phyloP scores from a whole-genome alignment of 2,329 filamentous ascomycete genomes.

The Xylariales sp. region DNA sequence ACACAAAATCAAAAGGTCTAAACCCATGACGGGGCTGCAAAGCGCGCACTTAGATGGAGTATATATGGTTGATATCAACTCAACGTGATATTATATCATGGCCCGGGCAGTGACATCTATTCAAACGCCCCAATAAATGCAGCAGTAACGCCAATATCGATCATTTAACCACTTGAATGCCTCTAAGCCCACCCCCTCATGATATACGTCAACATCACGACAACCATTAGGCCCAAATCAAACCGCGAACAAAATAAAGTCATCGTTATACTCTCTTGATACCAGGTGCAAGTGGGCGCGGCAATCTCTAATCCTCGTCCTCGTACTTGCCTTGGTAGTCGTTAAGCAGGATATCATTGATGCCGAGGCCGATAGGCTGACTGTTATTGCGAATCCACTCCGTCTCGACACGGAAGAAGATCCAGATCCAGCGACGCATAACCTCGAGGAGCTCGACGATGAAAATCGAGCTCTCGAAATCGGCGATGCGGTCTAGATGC shows the following conservation, averaged over 20 bases:
- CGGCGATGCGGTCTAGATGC: constrained; percentile 83
- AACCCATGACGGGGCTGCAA: background rate
- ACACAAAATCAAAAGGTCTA: background rate
- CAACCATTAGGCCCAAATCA: background rate
- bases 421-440: constrained; percentile 92
- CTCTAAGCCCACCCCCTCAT: constrained; percentile 27
- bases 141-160: constrained; percentile 30
- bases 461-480: constrained; percentile 90
- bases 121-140: constrained; percentile 33
- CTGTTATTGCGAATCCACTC: constrained; percentile 79
- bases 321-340: constrained; percentile 73
- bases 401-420: constrained; percentile 94
- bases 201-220: constrained; percentile 26
- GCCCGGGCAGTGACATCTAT: constrained; percentile 26
- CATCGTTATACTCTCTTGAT: constrained; percentile 20
- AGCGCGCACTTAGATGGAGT: constrained; percentile 8
- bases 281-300: constrained; percentile 21
- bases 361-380: constrained; percentile 60
- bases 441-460: constrained; percentile 89
- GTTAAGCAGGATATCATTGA: constrained; percentile 79
- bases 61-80: constrained; percentile 10
- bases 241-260: background rate
- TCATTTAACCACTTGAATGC: background rate
- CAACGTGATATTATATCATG: constrained; percentile 21
- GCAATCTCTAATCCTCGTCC: constrained; percentile 58